These are phyloP conservation scores for Nannochloropsis salina DNA, from an alignment of 108 stramenopile species.

Conservation along the genomic window DNA sequence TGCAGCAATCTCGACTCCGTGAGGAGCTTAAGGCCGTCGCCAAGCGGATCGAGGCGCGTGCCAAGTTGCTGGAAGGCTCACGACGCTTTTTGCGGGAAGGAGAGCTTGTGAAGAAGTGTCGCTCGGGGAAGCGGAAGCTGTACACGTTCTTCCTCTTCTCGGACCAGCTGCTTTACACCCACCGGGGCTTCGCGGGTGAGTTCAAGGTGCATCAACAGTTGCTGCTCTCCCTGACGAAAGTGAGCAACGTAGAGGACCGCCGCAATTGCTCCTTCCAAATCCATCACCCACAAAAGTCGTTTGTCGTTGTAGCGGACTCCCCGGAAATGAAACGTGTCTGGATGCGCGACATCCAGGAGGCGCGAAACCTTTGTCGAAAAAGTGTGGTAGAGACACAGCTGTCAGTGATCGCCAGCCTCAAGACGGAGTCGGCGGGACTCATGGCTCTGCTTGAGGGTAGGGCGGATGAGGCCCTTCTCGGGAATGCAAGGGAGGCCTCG, in stretches of 20 bases:
- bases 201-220: slow-evolving; percentile 61
- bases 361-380: background rate
- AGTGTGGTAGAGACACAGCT: slow-evolving; percentile 16
- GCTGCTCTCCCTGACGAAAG: slow-evolving; percentile 71
- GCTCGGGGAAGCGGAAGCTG: slow-evolving; percentile 62
- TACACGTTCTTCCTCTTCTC: slow-evolving; percentile 89
- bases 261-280: slow-evolving; percentile 66
- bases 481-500: background rate
- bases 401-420: background rate
- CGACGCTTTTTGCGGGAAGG: slow-evolving; percentile 74
- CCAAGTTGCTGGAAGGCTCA: slow-evolving; percentile 69
- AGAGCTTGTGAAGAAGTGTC: slow-evolving; percentile 69
- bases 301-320: slow-evolving; percentile 64
- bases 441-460: background rate
- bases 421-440: background rate
- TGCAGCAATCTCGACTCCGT: slow-evolving; percentile 55
- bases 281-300: slow-evolving; percentile 82
- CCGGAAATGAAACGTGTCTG: slow-evolving; percentile 58
- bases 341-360: slow-evolving; percentile 57
- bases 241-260: slow-evolving; percentile 64
- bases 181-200: slow-evolving; percentile 39
- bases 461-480: background rate
- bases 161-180: slow-evolving; percentile 72
- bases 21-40: slow-evolving; percentile 64
- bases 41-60: slow-evolving; percentile 63